A percentile compares a stretch with the other conserved stretches of the same genome.
Conservation (phyloP, 768 basidiomycete species). For the Ephemerocybe angulata region DNA sequence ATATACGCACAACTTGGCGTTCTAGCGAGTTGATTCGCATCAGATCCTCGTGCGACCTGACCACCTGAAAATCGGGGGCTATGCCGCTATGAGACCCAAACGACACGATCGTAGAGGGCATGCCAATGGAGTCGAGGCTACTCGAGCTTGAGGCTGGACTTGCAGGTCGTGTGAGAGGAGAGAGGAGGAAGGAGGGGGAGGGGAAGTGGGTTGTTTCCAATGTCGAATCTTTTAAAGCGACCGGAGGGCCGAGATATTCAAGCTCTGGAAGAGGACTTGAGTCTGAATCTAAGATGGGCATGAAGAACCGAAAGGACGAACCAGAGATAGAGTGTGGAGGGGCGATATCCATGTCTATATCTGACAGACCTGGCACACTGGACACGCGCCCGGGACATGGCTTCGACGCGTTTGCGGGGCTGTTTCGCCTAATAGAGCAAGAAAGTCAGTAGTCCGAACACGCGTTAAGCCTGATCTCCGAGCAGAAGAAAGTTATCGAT, state of each 20-base stretch:
- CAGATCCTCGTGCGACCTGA: constrained; percentile 19
- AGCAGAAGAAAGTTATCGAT: constrained; percentile 6
- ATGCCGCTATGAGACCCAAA: neutral
- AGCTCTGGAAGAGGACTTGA: neutral
- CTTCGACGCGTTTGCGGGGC: constrained; percentile 4
- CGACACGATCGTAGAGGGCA: neutral
- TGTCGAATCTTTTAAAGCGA: constrained; percentile 1
- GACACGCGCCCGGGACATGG: neutral
- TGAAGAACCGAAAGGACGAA: constrained; percentile 1
- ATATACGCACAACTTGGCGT: constrained; percentile 22
- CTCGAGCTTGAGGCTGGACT: neutral
- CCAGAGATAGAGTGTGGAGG: neutral
- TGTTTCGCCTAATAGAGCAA: constrained; percentile 9
- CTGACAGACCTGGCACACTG: neutral
- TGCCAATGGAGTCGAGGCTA: constrained; percentile 3
- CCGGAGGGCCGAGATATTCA: constrained; percentile 1
- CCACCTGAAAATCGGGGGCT: constrained; percentile 2
- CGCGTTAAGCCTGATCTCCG: constrained; percentile 9
- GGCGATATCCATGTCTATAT: constrained; percentile 5
- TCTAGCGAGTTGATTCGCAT: constrained; percentile 25
- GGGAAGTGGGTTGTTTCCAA: neutral
- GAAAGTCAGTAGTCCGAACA: constrained; percentile 7
- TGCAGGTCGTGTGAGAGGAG: neutral
- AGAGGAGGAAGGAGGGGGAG: neutral
- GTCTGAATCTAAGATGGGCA: neutral